These are phyloP conservation scores for Mycena capillaripes DNA, from an alignment of 768 basidiomycete species.

Conservation along the genomic window DNA sequence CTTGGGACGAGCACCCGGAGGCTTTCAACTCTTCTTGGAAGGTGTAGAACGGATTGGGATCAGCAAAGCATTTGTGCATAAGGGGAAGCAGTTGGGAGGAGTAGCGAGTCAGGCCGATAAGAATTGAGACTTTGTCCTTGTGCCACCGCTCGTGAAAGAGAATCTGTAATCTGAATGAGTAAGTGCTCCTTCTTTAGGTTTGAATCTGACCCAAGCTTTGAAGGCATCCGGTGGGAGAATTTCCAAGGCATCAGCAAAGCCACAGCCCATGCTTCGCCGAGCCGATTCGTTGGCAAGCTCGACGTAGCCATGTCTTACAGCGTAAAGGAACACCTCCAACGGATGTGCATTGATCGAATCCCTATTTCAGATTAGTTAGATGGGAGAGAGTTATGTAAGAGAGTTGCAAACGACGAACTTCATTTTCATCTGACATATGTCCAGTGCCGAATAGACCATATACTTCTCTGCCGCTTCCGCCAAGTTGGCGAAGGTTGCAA, in stretches of 20 bases:
- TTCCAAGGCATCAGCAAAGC: not conserved
- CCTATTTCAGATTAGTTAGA: not conserved
- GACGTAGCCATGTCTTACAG: not conserved
- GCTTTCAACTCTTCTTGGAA: no score
- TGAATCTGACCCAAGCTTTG: not conserved
- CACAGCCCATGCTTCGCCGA: not conserved
- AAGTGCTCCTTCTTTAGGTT: no score
- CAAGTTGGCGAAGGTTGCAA: slow-evolving; percentile 15
- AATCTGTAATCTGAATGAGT: no score
- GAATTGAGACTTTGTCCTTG: no score
- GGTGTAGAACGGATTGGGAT: no score
- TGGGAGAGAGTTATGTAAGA: not conserved
- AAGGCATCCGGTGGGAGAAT: not conserved
- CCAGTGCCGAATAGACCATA: not conserved
- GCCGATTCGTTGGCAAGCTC: slow-evolving; percentile 5
- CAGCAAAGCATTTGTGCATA: no score
- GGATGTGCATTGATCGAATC: not conserved
- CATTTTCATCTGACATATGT: not conserved
- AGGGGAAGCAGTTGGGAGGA: no score
- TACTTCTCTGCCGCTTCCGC: not conserved
- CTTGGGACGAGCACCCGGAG: no score
- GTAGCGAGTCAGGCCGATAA: no score
- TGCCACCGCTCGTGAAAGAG: no score
- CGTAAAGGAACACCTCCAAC: not conserved
- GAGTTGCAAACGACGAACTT: not conserved